Evolutionary conservation across 495 filamentous ascomycete genomes (phyloP), one percentile per base, ranked within the genome.

Genomic region (Penicillium antarcticum): DNA sequence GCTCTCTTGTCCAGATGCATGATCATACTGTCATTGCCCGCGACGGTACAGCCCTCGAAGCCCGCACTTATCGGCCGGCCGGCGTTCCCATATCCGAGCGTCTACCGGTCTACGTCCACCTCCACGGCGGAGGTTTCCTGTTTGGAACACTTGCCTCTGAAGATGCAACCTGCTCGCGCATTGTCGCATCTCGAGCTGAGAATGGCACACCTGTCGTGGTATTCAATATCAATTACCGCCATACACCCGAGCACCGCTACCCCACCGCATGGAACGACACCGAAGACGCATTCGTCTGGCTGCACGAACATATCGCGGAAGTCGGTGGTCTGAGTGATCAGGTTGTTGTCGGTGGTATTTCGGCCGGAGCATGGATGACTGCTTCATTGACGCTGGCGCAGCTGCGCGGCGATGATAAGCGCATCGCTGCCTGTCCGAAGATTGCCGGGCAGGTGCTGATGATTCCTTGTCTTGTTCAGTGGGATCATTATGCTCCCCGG

Each of bases 111-210:
- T 77, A 75, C 43, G 51, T 80, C 29, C 70, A 79, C 53, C 64
- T 75, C 32, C 77, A 81, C 55, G 77, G 77, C 9, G 77, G 79
- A 11, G 79, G 77, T 1, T 79, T 70, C 33, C 45, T 79, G n/a
- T 68, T 73, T 24, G 78, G 78, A 21, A 69, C 62, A 0, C 57
- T 78, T 5, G 47, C 60, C 14, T 70, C 76, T 29, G 79, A 81
- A 58, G 71, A 78, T 36, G 68, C 68, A n/a, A 65, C 52, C 43
- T 79, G 77, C 52, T 56, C 71, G 14, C 68, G 66, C 6, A 69
- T 74, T 42, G 55, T 79, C 14, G 56, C 59, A 4, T 47, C 66
- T 1, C 62, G 63, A 4, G 26, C 36, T 8, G 29, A 57, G 5
- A 47, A 52, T 5, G 45, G 19, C 40, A 44, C 26, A 0, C 70